Percentiles rank a stretch among this genome's conserved stretches.
phyloP scores from a whole-genome alignment of 495 filamentous ascomycete genomes.

The Hyaloscypha hepaticicola region DNA sequence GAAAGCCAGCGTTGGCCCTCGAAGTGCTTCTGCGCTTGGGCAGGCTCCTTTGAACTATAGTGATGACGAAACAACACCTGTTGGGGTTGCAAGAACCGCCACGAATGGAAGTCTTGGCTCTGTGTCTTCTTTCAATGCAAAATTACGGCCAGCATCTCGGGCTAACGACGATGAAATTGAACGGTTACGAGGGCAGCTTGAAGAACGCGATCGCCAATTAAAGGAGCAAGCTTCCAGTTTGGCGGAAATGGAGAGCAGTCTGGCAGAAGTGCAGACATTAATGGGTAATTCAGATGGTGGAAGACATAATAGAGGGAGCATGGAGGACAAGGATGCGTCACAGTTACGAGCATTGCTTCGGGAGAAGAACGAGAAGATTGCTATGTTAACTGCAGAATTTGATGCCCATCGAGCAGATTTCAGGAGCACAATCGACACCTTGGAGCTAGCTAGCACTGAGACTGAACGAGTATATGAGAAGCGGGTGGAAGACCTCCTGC shows the following conservation, averaged over 20 bases:
- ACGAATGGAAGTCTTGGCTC: conserved; percentile 49
- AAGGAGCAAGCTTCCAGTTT: conserved; percentile 80
- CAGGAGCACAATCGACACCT: conserved; percentile 90
- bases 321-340: conserved; percentile 75
- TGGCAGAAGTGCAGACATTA: conserved; percentile 71
- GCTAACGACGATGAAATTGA: conserved; percentile 65
- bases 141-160: conserved; percentile 49
- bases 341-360: conserved; percentile 79
- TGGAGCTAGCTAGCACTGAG: conserved; percentile 94
- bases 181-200: conserved; percentile 63
- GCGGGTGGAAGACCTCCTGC: conserved; percentile 82
- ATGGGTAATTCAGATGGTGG: conserved; percentile 44
- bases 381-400: conserved; percentile 88
- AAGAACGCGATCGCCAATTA: conserved; percentile 82
- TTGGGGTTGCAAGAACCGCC: conserved; percentile 51
- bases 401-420: conserved; percentile 96
- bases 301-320: conserved; percentile 44
- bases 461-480: conserved; percentile 98
- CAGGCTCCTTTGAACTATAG: conserved; percentile 39
- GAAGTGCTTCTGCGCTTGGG: conserved; percentile 53
- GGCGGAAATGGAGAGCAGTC: conserved; percentile 79
- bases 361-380: conserved; percentile 97
- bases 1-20: conserved; percentile 51
- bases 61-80: conserved; percentile 60
- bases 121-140: conserved; percentile 46